Conservation (phyloP, 176 grass and related monocot species). For the Oropetium thomaeum region DNA sequence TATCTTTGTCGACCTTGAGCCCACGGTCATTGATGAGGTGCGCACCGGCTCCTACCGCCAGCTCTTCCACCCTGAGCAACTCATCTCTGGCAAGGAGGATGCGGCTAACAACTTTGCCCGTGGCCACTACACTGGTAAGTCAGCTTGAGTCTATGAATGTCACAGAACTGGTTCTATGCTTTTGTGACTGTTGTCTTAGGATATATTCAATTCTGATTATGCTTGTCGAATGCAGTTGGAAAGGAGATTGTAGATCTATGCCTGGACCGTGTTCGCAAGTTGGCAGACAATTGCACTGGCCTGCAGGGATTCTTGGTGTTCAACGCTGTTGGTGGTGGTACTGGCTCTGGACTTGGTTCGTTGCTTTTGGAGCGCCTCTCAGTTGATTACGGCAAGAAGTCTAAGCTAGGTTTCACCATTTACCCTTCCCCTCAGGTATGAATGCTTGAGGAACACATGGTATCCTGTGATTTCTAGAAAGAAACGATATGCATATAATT, state of each 20-base stretch:
- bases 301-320: slow-evolving; percentile 97
- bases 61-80: slow-evolving; percentile 93
- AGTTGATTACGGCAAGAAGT: slow-evolving; percentile 97
- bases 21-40: slow-evolving; percentile 90
- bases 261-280: slow-evolving; percentile 85
- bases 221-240: slow-evolving; percentile 56
- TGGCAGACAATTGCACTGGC: slow-evolving; percentile 95
- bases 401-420: slow-evolving; percentile 97
- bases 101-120: slow-evolving; percentile 95
- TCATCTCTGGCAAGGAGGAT: slow-evolving; percentile 93
- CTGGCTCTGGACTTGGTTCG: slow-evolving; percentile 91
- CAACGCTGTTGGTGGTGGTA: slow-evolving; percentile 91
- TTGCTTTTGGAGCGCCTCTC: slow-evolving; percentile 89
- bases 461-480: neutral
- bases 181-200: neutral
- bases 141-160: neutral
- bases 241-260: slow-evolving; percentile 95
- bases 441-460: neutral
- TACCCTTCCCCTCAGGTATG: slow-evolving; percentile 92
- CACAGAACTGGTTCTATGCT: neutral
- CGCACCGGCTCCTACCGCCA: slow-evolving; percentile 77
- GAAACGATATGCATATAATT: neutral
- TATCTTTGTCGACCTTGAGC: slow-evolving; percentile 94
- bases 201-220: slow-evolving; percentile 9
- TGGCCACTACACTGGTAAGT: slow-evolving; percentile 87